Conservation (phyloP, 768 basidiomycete species). For the Lactarius tabidus region DNA sequence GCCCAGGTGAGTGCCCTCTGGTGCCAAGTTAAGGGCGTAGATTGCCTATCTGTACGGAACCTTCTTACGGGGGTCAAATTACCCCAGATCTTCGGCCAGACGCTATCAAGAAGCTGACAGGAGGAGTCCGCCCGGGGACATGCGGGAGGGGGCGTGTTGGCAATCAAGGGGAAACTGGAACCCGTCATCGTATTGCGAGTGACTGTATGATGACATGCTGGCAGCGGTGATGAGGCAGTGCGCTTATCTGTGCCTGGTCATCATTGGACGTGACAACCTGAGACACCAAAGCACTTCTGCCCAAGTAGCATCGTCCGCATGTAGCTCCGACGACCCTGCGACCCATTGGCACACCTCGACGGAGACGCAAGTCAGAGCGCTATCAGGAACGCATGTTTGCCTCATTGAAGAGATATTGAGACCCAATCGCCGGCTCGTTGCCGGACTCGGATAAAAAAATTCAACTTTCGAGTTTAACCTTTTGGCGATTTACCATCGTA, state of each 20-base stretch:
- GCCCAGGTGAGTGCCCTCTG: neutral
- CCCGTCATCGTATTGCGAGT: conserved; percentile 14
- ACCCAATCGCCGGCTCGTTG: conserved; percentile 11
- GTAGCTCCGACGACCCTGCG: conserved; percentile 20
- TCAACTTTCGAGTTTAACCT: conserved; percentile 24
- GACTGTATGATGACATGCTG: conserved; percentile 21
- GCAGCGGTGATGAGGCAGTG: conserved; percentile 16
- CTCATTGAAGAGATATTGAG: conserved; percentile 20
- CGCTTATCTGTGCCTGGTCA: conserved; percentile 18
- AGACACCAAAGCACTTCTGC: conserved; percentile 5
- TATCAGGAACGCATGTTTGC: conserved; percentile 22
- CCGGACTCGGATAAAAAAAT: conserved; percentile 17
- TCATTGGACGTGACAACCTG: conserved; percentile 11
- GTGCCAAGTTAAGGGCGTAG: conserved; percentile 5
- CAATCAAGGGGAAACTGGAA: conserved; percentile 10
- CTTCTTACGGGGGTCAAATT: neutral
- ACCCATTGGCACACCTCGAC: conserved; percentile 15
- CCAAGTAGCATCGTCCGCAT: conserved; percentile 9
- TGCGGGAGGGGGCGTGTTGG: conserved; percentile 9
- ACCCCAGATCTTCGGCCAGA: conserved; percentile 12
- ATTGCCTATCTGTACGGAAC: conserved; percentile 18
- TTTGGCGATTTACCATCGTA: conserved; percentile 28
- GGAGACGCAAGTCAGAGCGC: conserved; percentile 14
- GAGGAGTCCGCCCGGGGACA: conserved; percentile 27
- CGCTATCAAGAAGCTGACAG: conserved; percentile 18